phyloP scores from a whole-genome alignment of 306 rosid genomes.

The Mimosa bimucronata region DNA sequence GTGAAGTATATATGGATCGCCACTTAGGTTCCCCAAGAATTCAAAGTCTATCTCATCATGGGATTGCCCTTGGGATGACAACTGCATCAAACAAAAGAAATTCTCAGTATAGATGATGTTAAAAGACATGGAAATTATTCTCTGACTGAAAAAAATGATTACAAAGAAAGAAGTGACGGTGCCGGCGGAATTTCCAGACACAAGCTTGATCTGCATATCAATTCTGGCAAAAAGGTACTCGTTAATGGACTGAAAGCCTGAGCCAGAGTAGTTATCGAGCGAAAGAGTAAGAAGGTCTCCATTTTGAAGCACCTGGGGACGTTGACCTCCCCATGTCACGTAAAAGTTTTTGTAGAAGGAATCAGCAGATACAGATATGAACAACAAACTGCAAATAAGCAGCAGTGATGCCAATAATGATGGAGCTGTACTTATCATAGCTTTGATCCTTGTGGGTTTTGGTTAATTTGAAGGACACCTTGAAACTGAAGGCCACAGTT shows the following conservation, averaged over 20 bases:
- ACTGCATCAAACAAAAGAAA: conserved; percentile 36
- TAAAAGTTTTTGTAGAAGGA: conserved; percentile 12
- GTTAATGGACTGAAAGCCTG: conserved; percentile 53
- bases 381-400: not conserved
- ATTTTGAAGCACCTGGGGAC: conserved; percentile 50
- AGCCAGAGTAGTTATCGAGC: conserved; percentile 53
- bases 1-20: conserved; percentile 70
- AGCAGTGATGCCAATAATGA: not conserved
- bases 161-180: conserved; percentile 64
- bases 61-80: conserved; percentile 55
- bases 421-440: not conserved
- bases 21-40: conserved; percentile 70
- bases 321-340: conserved; percentile 63
- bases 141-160: not conserved
- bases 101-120: not conserved
- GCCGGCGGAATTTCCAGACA: conserved; percentile 65
- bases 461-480: not conserved
- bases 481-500: not conserved
- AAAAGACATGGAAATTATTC: not conserved
- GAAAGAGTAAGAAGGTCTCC: conserved; percentile 50
- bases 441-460: not conserved
- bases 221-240: conserved; percentile 64
- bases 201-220: conserved; percentile 70
- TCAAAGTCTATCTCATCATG: conserved; percentile 74
- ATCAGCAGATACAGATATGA: not conserved